These are phyloP conservation scores for Lippia alba DNA, from an alignment of 305 asterid genomes.

Conservation along the genomic window DNA sequence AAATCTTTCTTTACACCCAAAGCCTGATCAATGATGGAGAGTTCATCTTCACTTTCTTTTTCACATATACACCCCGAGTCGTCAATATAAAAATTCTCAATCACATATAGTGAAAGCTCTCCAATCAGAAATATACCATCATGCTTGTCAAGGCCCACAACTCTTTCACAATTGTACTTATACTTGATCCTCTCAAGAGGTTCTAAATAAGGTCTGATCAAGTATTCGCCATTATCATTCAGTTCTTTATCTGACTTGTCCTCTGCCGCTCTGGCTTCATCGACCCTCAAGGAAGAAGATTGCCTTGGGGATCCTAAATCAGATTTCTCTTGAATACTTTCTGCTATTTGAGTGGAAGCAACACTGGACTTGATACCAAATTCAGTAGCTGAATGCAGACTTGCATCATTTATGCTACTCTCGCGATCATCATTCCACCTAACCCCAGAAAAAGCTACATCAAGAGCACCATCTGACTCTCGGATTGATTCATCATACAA, in stretches of 20 bases:
- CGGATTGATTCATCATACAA: constrained; percentile 71
- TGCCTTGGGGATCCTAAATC: constrained; percentile 81
- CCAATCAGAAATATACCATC: constrained; percentile 97
- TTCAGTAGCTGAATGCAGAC: constrained; percentile 92
- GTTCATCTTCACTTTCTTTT: constrained; percentile 94
- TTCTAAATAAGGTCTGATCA: constrained; percentile 94
- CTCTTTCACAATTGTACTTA: constrained; percentile 98
- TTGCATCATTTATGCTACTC: constrained; percentile 89
- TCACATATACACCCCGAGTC: constrained; percentile 95
- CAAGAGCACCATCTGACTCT: constrained; percentile 78
- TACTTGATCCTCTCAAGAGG: constrained; percentile 86
- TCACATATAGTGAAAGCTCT: constrained; percentile 84
- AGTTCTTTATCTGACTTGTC: constrained; percentile 89
- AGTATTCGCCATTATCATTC: constrained; percentile 92
- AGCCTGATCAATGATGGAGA: constrained; percentile 95
- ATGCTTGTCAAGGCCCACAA: constrained; percentile 97
- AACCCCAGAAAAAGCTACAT: constrained; percentile 72
- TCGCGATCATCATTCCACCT: constrained; percentile 93
- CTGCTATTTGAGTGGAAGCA: constrained; percentile 73
- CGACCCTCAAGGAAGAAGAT: constrained; percentile 68
- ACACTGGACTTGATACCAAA: constrained; percentile 81
- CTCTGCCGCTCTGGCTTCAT: constrained; percentile 70
- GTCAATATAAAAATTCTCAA: constrained; percentile 94
- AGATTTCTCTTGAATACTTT: constrained; percentile 74
- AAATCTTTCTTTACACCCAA: constrained; percentile 95